phyloP scores from a whole-genome alignment of 2,329 filamentous ascomycete genomes.

The Paracorniculantispora psalliotae region DNA sequence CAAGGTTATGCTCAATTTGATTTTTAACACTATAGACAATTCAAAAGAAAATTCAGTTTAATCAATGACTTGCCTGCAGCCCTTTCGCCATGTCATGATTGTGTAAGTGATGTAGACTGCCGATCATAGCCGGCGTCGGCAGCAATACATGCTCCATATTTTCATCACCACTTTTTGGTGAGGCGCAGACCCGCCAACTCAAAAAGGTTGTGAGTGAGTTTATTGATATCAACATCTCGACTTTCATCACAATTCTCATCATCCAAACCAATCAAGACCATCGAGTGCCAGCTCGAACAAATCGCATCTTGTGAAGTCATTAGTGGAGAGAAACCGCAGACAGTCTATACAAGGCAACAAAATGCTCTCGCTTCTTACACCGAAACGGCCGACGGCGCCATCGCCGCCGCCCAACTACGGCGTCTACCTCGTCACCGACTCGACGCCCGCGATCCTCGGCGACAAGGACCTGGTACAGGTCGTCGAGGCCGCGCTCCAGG shows the following conservation, averaged over 20 bases:
- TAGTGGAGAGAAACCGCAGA: no score
- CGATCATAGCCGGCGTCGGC: conserved; percentile 1
- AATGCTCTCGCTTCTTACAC: conserved; percentile 7
- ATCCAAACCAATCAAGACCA: no score
- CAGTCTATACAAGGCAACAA: no score
- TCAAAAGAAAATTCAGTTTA: neutral
- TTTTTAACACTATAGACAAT: neutral
- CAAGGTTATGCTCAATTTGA: neutral
- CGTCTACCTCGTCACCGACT: conserved; percentile 89
- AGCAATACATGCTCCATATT: conserved; percentile 4
- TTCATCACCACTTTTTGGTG: neutral
- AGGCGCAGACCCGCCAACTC: conserved; percentile 1
- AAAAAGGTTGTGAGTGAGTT: neutral
- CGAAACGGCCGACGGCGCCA: conserved; percentile 22
- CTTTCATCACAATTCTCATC: neutral
- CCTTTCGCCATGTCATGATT: neutral
- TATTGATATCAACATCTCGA: neutral
- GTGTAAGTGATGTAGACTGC: neutral
- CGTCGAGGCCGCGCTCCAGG: conserved; percentile 69
- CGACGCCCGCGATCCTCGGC: conserved; percentile 77
- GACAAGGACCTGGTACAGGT: conserved; percentile 63
- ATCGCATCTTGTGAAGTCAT: no score
- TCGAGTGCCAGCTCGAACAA: no score
- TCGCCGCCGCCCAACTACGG: conserved; percentile 61
- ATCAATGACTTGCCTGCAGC: no score